Percentiles rank a stretch among this genome's conserved stretches.
phyloP scores from a whole-genome alignment of 495 filamentous ascomycete species.

The Neurospora terricola region DNA sequence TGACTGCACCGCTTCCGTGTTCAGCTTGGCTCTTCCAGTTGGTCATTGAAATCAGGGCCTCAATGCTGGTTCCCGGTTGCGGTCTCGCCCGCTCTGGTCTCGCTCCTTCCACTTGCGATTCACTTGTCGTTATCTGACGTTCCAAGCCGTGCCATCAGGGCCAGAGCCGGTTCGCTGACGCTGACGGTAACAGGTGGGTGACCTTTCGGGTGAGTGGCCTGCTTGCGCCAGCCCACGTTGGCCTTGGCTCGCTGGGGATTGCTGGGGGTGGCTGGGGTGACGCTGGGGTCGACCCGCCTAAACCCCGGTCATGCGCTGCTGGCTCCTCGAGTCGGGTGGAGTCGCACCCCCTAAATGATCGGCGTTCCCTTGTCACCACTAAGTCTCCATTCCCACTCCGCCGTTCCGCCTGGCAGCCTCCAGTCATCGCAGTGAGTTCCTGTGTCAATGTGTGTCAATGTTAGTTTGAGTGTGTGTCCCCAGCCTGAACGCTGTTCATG shows the following conservation, averaged over 20 bases:
- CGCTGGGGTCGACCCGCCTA: not conserved
- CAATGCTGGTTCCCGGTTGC: not conserved
- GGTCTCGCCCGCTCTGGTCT: not conserved
- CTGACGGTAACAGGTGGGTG: not conserved
- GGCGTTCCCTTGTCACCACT: slow-evolving; percentile 6
- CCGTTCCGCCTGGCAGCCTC: slow-evolving; percentile 1
- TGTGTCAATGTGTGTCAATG: not conserved
- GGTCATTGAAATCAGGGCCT: not conserved
- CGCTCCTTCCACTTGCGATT: slow-evolving; percentile 8
- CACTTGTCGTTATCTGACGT: slow-evolving; percentile 31
- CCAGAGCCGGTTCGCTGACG: not conserved
- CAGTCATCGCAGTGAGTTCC: slow-evolving; percentile 1
- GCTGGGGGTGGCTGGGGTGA: not conserved
- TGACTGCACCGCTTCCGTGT: not conserved
- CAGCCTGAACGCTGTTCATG: not conserved
- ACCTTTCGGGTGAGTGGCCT: not conserved
- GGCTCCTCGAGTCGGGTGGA: not conserved
- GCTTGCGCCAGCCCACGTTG: not conserved
- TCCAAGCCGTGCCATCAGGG: not conserved
- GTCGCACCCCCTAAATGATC: slow-evolving; percentile 8
- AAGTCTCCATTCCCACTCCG: not conserved
- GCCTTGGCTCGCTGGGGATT: not conserved
- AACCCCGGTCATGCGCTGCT: not conserved
- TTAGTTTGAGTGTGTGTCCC: not conserved
- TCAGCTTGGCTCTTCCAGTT: not conserved